Conservation (phyloP, 2,329 filamentous ascomycete genomes). For the Parafenestella ontariensis region DNA sequence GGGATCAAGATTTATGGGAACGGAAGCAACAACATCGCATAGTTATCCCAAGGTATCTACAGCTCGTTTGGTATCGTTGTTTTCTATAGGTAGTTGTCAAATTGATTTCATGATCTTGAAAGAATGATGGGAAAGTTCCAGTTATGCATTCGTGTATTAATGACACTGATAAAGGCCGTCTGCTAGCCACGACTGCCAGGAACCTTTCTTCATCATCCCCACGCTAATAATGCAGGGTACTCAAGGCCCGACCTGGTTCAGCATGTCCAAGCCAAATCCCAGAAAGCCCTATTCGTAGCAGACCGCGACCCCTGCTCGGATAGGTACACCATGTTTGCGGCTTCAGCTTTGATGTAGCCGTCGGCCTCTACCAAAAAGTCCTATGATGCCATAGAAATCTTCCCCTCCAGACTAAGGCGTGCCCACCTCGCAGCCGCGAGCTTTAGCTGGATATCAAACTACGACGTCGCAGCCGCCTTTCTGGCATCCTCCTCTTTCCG, state of each 20-base stretch:
- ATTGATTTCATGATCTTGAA: too few species aligned
- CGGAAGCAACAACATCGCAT: too few species aligned
- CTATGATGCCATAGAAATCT: too few species aligned
- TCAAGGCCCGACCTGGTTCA: background rate
- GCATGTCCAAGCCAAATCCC: background rate
- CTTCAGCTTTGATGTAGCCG: too few species aligned
- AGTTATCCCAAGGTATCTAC: too few species aligned
- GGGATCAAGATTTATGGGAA: too few species aligned
- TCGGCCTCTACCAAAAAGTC: too few species aligned
- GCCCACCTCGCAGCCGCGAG: too few species aligned
- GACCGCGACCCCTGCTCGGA: background rate
- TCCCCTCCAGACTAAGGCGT: too few species aligned
- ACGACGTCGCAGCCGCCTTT: constrained; percentile 31
- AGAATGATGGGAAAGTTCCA: background rate
- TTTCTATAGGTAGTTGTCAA: background rate
- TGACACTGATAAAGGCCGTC: background rate
- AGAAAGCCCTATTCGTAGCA: background rate
- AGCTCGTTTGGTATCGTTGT: too few species aligned
- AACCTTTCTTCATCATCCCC: background rate
- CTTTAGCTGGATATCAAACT: constrained; percentile 9
- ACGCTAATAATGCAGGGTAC: background rate
- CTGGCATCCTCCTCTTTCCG: constrained; percentile 66
- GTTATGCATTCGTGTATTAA: too few species aligned
- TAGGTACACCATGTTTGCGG: too few species aligned
- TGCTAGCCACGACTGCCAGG: background rate